phyloP scores from a whole-genome alignment of 2,329 filamentous ascomycete genomes.

The Falciphora oryzae region DNA sequence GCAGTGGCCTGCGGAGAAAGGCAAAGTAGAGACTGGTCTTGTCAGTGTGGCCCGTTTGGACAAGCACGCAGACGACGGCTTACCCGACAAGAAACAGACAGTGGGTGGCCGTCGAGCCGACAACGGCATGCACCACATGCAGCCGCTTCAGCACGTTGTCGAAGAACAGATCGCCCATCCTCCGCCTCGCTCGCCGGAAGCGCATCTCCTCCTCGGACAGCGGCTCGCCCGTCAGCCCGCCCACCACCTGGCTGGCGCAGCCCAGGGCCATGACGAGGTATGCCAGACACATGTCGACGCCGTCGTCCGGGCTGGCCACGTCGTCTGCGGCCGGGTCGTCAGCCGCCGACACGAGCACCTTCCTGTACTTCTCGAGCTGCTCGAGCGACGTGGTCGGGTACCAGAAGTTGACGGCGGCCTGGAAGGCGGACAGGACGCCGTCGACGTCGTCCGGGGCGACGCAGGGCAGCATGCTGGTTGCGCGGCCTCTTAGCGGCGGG shows the following conservation, averaged over 20 bases:
- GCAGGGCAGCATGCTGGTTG: conserved; percentile 35
- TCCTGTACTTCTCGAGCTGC: conserved; percentile 24
- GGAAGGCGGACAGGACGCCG: conserved; percentile 36
- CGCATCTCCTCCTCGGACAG: conserved; percentile 6
- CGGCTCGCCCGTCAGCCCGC: conserved; percentile 1
- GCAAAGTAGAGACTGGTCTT: conserved; percentile 39
- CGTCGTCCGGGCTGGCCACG: conserved; percentile 31
- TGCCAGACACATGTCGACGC: conserved; percentile 14
- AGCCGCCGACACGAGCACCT: not conserved
- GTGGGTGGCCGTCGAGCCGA: conserved; percentile 40
- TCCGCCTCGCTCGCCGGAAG: conserved; percentile 5
- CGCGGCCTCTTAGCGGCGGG: conserved; percentile 26
- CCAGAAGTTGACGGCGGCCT: conserved; percentile 45
- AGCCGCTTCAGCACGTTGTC: conserved; percentile 40
- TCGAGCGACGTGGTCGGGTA: conserved; percentile 42
- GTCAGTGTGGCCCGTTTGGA: not conserved
- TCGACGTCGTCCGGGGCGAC: conserved; percentile 35
- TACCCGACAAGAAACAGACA: conserved; percentile 46
- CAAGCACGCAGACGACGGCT: conserved; percentile 15
- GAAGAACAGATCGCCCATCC: conserved; percentile 36
- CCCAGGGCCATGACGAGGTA: conserved; percentile 17
- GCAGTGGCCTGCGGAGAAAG: conserved; percentile 42
- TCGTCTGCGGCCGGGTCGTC: conserved; percentile 11
- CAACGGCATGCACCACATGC: conserved; percentile 39
- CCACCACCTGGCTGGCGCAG: conserved; percentile 13